Conservation (phyloP, 306 rosid genomes). For the Fagus crenata region DNA sequence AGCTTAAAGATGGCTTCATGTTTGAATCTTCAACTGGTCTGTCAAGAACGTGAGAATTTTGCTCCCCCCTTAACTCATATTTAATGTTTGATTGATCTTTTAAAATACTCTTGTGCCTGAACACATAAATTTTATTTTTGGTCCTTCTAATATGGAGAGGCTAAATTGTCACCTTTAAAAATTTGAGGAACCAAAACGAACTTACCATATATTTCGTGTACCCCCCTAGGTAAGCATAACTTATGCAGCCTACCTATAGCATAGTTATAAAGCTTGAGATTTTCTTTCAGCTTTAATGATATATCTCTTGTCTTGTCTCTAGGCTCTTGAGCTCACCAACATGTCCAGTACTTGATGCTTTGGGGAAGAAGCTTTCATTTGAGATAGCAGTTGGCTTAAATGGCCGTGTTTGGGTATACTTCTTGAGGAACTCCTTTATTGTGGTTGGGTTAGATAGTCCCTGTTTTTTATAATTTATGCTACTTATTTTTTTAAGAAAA, state of each 20-base stretch:
- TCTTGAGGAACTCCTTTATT: slow-evolving; percentile 5
- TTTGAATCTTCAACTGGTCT: slow-evolving; percentile 84
- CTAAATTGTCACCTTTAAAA: too few relatives aligned
- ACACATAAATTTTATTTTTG: neutral
- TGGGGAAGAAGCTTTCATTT: slow-evolving; percentile 91
- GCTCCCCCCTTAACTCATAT: neutral
- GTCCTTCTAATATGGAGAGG: too few relatives aligned
- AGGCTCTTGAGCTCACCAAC: slow-evolving; percentile 80
- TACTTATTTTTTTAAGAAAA: too few relatives aligned
- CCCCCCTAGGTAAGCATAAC: neutral
- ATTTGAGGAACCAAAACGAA: too few relatives aligned
- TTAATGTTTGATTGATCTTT: neutral
- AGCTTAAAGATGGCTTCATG: slow-evolving; percentile 79
- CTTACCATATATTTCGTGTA: too few relatives aligned
- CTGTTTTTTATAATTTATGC: neutral
- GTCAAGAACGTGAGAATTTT: slow-evolving; percentile 64
- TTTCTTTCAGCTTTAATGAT: slow-evolving; percentile 4
- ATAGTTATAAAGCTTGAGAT: neutral
- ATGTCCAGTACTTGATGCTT: slow-evolving; percentile 71
- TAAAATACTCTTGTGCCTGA: neutral
- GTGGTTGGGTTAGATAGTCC: neutral
- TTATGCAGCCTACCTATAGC: neutral
- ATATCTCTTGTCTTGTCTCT: slow-evolving; percentile 21
- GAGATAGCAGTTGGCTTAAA: slow-evolving; percentile 86
- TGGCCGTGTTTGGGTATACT: slow-evolving; percentile 88